These are phyloP conservation scores for Sonneratia alba DNA, from an alignment of 345 rosid species.

Conservation along the genomic window DNA sequence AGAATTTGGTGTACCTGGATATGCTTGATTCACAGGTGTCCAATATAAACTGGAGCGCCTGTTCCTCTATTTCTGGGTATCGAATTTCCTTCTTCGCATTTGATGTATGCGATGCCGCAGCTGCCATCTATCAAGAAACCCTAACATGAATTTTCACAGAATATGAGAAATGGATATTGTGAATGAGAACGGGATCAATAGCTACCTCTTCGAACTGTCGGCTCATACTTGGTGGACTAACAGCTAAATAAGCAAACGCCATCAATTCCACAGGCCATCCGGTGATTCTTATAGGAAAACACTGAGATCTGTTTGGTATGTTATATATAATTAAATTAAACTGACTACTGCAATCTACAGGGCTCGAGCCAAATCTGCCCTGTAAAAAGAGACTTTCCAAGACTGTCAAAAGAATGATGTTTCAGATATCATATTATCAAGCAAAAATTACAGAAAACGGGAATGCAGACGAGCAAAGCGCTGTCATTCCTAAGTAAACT, in stretches of 20 bases:
- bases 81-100: constrained; percentile 41
- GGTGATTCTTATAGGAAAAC: constrained; percentile 73
- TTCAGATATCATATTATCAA: background rate
- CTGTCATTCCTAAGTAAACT: background rate
- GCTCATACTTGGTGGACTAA: constrained; percentile 82
- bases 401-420: background rate
- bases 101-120: constrained; percentile 73
- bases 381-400: background rate
- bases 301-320: constrained; percentile 46
- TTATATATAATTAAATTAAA: constrained; percentile 3
- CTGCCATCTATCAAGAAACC: constrained; percentile 60
- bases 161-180: background rate
- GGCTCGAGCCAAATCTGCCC: background rate
- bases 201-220: constrained; percentile 71
- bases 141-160: constrained; percentile 2
- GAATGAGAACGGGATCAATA: background rate
- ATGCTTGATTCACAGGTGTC: constrained; percentile 81
- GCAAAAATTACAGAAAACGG: too few relatives aligned
- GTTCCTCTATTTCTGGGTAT: constrained; percentile 70
- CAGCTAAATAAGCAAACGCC: constrained; percentile 81
- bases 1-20: constrained; percentile 69
- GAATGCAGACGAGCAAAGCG: too few relatives aligned
- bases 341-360: background rate
- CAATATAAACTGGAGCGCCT: constrained; percentile 61
- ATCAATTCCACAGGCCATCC: constrained; percentile 92